Conservation (phyloP, 441 rosid species). For the Populus hybrid region DNA sequence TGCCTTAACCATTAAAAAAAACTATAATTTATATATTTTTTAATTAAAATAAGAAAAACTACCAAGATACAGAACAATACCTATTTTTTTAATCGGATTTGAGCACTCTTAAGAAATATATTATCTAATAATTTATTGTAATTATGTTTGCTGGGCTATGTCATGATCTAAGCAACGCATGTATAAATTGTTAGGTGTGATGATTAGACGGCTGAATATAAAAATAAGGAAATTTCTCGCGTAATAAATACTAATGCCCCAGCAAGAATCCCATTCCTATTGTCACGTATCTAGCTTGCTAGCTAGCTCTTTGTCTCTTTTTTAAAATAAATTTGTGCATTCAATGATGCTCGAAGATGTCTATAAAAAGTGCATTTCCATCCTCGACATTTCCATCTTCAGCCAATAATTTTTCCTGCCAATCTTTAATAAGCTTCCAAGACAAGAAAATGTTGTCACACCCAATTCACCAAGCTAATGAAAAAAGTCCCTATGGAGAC, state of each 20-base stretch:
- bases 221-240: not conserved
- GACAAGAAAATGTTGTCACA: conserved; percentile 20
- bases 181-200: no score
- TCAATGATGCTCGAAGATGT: not conserved
- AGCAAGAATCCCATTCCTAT: not conserved
- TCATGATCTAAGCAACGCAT: no score
- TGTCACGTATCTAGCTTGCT: not conserved
- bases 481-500: conserved; percentile 28
- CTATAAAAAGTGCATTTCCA: not conserved
- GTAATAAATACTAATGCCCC: not conserved
- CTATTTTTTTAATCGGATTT: no score
- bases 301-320: not conserved
- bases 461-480: conserved; percentile 32
- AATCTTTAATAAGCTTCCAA: not conserved
- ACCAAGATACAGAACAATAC: no score
- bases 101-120: no score
- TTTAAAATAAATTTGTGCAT: not conserved
- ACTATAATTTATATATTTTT: no score
- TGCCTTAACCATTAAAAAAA: no score
- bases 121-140: no score
- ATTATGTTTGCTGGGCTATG: no score
- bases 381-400: not conserved
- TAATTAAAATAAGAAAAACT: no score
- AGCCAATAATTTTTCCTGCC: not conserved
- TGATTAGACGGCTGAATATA: no score